phyloP scores from a whole-genome alignment of 257 asterid species.

The Scutellaria barbata region DNA sequence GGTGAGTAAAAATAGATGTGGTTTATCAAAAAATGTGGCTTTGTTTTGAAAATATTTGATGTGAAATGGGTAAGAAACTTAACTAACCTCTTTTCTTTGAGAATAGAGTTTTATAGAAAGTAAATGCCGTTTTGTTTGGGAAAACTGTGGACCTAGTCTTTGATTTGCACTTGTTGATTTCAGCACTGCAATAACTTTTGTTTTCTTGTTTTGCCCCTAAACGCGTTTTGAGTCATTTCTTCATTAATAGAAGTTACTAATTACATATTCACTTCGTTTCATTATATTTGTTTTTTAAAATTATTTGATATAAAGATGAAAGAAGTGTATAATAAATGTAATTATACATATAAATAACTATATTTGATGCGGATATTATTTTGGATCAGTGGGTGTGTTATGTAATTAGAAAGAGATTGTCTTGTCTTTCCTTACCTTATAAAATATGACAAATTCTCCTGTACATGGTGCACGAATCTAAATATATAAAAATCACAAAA shows the following conservation, averaged over 20 bases:
- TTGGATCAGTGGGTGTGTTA: too few species aligned
- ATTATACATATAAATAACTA: too few species aligned
- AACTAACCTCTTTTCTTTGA: conserved; percentile 35
- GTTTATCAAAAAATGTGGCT: conserved; percentile 34
- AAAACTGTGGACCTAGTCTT: conserved; percentile 47
- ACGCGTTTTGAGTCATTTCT: conserved; percentile 30
- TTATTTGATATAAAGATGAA: too few species aligned
- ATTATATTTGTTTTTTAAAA: too few species aligned
- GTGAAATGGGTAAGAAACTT: conserved; percentile 29
- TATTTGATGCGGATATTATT: too few species aligned
- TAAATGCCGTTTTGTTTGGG: conserved; percentile 65
- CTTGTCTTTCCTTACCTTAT: too few species aligned
- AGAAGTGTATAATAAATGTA: too few species aligned
- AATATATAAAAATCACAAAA: too few species aligned
- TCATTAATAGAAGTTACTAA: background rate
- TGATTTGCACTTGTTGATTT: conserved; percentile 24
- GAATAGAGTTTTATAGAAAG: conserved; percentile 48
- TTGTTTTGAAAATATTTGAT: conserved; percentile 39
- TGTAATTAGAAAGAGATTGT: too few species aligned
- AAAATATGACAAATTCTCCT: too few species aligned
- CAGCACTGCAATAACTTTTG: conserved; percentile 7
- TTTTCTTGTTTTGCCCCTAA: background rate
- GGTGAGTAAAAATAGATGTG: background rate
- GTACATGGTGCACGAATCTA: too few species aligned
- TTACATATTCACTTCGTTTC: background rate